These are phyloP conservation scores for Coprinopsis marcescibilis DNA, from an alignment of 768 basidiomycete genomes.

Conservation along the genomic window DNA sequence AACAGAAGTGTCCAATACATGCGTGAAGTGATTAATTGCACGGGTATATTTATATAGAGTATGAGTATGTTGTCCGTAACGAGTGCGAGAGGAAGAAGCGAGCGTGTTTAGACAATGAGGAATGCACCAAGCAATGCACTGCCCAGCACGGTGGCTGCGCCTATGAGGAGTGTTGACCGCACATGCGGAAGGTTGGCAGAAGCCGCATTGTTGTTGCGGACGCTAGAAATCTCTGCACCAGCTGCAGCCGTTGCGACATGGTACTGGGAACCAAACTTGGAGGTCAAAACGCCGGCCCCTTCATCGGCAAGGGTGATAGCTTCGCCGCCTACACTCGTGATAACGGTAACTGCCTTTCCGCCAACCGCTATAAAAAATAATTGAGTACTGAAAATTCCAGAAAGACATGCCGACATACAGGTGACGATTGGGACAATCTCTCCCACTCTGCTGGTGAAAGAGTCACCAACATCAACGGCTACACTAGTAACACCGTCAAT, in stretches of 20 bases:
- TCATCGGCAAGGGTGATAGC: conserved; percentile 53
- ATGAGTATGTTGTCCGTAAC: neutral
- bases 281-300: conserved; percentile 38
- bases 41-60: too few relatives aligned
- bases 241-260: conserved; percentile 38
- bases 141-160: conserved; percentile 30
- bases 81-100: neutral
- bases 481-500: conserved; percentile 30
- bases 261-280: conserved; percentile 48
- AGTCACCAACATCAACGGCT: conserved; percentile 15
- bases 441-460: conserved; percentile 13
- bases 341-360: conserved; percentile 46
- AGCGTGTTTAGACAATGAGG: conserved; percentile 26
- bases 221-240: conserved; percentile 15
- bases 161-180: conserved; percentile 26
- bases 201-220: conserved; percentile 20
- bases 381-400: neutral
- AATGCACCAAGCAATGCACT: conserved; percentile 37
- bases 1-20: too few relatives aligned
- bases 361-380: conserved; percentile 37
- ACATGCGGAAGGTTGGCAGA: conserved; percentile 20
- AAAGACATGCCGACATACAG: conserved; percentile 22
- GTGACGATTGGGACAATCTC: conserved; percentile 32
- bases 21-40: too few relatives aligned
- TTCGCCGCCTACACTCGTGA: conserved; percentile 53